Percentiles rank a stretch among this genome's conserved stretches.
phyloP scores from a whole-genome alignment of 331 rosid species.

The Acacia concinna region DNA sequence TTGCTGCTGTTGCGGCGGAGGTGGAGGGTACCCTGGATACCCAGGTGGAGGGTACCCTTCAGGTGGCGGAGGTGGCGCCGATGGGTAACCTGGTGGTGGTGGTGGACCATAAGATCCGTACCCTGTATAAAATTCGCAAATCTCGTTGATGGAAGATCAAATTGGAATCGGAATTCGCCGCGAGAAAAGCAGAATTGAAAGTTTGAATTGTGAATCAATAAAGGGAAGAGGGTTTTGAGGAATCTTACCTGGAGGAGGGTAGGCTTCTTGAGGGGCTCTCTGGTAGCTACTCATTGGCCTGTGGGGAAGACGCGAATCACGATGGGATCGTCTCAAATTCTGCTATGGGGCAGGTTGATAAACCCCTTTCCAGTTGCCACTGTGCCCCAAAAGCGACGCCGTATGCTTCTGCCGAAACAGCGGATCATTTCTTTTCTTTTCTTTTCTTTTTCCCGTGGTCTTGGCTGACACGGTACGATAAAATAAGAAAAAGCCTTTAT shows the following conservation, averaged over 20 bases:
- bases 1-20: slow-evolving; percentile 31
- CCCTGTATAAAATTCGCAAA: slow-evolving; percentile 18
- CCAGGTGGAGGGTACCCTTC: slow-evolving; percentile 50
- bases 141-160: neutral
- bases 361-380: neutral
- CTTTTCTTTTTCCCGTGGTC: too few relatives aligned
- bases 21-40: slow-evolving; percentile 36
- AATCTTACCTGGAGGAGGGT: slow-evolving; percentile 54
- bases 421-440: neutral
- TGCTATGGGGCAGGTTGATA: neutral
- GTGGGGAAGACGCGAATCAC: neutral
- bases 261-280: slow-evolving; percentile 52
- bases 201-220: neutral
- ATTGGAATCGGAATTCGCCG: neutral
- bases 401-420: neutral
- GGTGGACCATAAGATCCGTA: slow-evolving; percentile 55
- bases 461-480: neutral
- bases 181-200: neutral
- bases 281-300: slow-evolving; percentile 54
- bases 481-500: neutral
- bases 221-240: neutral
- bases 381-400: neutral
- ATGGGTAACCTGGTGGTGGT: slow-evolving; percentile 57
- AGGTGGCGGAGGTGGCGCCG: slow-evolving; percentile 47
- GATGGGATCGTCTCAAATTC: neutral